These are phyloP conservation scores for Metschnikowia reukaufii DNA, from an alignment of 805 yeast genomes.

Conservation along the genomic window DNA sequence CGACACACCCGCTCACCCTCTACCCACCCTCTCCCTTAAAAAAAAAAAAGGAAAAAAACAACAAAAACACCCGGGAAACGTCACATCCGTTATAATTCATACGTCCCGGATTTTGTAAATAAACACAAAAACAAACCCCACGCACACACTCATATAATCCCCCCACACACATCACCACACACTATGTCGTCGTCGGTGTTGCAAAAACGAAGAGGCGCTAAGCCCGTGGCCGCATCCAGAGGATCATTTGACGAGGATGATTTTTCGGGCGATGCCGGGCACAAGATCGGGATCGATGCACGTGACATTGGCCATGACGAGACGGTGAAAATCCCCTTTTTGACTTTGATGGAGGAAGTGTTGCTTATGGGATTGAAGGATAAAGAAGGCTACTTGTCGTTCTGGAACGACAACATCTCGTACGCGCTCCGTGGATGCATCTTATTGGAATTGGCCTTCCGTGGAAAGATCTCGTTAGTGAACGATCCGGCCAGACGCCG, in stretches of 20 bases:
- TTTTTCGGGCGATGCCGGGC: constrained; percentile 31
- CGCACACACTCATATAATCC: background rate
- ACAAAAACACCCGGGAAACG: no score
- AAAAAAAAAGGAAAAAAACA: no score
- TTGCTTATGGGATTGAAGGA: constrained; percentile 90
- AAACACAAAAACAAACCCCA: background rate
- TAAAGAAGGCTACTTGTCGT: constrained; percentile 92
- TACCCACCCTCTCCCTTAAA: background rate
- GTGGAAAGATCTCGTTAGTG: constrained; percentile 84
- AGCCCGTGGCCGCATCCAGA: constrained; percentile 8
- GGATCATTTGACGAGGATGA: constrained; percentile 28
- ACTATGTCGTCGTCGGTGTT: constrained; percentile 48
- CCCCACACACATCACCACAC: background rate
- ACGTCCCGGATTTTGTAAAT: no score
- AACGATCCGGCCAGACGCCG: constrained; percentile 91
- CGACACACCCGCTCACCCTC: background rate
- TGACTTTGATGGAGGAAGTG: constrained; percentile 96
- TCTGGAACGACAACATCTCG: constrained; percentile 97
- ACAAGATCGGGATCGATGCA: constrained; percentile 81
- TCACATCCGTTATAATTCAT: no score
- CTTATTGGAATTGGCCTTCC: constrained; percentile 83
- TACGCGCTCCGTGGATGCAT: constrained; percentile 96
- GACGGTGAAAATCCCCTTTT: constrained; percentile 55
- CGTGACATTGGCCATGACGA: constrained; percentile 51
- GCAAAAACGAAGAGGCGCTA: constrained; percentile 71